Conservation (phyloP, 352 stramenopile genomes). For the Lagenidium giganteum region DNA sequence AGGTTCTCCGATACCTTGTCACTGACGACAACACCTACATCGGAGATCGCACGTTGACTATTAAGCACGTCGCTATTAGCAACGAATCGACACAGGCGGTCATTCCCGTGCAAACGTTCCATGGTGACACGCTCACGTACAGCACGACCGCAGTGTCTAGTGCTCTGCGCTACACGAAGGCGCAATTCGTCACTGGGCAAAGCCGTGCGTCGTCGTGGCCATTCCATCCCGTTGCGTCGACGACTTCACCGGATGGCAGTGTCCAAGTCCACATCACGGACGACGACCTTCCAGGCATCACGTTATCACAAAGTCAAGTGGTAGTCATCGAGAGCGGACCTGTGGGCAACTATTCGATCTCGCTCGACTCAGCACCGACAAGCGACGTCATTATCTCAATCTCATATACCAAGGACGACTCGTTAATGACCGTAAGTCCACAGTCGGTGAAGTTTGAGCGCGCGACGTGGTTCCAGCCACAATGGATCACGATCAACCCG, state of each 20-base stretch:
- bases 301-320: constrained; percentile 33
- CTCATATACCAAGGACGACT: constrained; percentile 27
- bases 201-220: constrained; percentile 29
- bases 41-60: constrained; percentile 37
- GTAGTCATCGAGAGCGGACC: constrained; percentile 36
- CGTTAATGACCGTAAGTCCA: constrained; percentile 32
- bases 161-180: constrained; percentile 31
- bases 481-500: constrained; percentile 37
- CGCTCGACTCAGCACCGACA: constrained; percentile 57
- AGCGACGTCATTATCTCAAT: constrained; percentile 42
- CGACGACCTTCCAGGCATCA: constrained; percentile 62
- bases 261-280: constrained; percentile 39
- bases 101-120: constrained; percentile 31
- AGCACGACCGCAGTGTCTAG: constrained; percentile 13
- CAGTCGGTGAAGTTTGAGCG: constrained; percentile 38
- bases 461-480: constrained; percentile 45
- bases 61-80: constrained; percentile 24
- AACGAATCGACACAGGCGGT: constrained; percentile 16
- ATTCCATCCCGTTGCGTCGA: constrained; percentile 20
- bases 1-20: constrained; percentile 44
- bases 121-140: constrained; percentile 12
- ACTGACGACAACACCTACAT: constrained; percentile 62
- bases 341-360: constrained; percentile 36
- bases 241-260: constrained; percentile 27
- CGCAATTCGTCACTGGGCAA: constrained; percentile 36